Base-by-base conservation (phyloP, 108 stramenopile genomes). In the Stephanodiscus minutulus region DNA sequence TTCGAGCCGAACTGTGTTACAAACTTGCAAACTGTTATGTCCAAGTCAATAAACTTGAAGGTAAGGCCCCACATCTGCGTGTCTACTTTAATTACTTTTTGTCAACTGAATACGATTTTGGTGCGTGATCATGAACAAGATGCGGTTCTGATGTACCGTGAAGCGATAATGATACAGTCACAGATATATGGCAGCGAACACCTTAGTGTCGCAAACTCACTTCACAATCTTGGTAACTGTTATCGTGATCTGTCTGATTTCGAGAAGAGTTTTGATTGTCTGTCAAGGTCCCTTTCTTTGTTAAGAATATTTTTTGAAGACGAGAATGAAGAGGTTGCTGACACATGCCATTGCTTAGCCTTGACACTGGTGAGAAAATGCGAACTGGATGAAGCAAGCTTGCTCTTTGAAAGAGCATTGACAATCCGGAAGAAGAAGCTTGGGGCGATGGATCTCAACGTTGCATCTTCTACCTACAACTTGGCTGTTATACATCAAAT, bases 221-320 rank as follows among this genome's bases (percentile, higher is more conserved):
- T 84, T 29, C 80, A 84, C 57, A 84, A 84, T 61, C 67, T 83
- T 53, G 83, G 83, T 0, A 84, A 82, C 58, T 84, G 80, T 37
- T 77, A 77, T 36, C 67, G 67, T 10, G 70, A 78, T 17, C 41
- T 77, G 31, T 66, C 77, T 27, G 77, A 82, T 24, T 70, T 70
- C 35, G 81, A 82, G 15, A 81, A 79, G 35, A 77, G 80, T 20
- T 61, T 56, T 10, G 70, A 81, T 21, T 71, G 81, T 53, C 56
- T 84, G 35, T 21, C 76, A 21, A 77, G 82, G 46, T 71, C 83
- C 12, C 68, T 84, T 18, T 35, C 37, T 7, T 53, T 82, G 49
- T 56, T 69, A 27, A 58, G 47, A 35, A 35, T 67, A n/a, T 24
- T 61, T 43, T 52, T 63, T 22, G 83, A 72, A 25, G 74, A 74